Evolutionary conservation across 2,329 filamentous ascomycete species (phyloP).

Genomic region (Alternaria triticina): DNA sequence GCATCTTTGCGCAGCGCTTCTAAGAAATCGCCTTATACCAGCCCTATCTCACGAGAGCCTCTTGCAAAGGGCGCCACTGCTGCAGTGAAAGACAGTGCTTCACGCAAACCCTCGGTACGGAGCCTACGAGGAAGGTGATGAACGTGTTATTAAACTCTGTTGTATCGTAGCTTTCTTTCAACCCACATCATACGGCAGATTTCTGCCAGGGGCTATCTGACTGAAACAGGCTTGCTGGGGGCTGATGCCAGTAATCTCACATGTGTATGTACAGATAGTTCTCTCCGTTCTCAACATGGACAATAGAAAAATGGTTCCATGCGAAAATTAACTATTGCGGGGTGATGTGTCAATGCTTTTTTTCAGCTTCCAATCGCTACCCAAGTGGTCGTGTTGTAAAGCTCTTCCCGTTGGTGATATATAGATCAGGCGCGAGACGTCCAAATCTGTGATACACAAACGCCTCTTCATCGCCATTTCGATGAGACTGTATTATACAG

Average conservation of each 20-base stretch:
- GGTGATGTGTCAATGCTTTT: background rate
- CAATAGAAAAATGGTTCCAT: background rate
- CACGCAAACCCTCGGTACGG: background rate
- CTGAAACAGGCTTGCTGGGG: background rate
- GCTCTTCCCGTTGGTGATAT: background rate
- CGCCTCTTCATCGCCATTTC: background rate
- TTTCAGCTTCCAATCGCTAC: background rate
- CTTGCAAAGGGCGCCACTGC: background rate
- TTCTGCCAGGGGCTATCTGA: background rate
- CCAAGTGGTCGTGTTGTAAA: background rate
- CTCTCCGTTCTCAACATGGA: background rate
- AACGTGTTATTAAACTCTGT: background rate
- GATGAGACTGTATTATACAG: background rate
- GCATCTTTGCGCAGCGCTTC: slow-evolving; percentile 44
- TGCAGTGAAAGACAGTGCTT: background rate
- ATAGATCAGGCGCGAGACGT: no score
- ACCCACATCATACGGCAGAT: background rate
- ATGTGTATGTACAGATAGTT: background rate
- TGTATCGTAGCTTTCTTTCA: background rate
- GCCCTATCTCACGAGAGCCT: background rate
- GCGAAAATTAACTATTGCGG: background rate
- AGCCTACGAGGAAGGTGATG: slow-evolving; percentile 19
- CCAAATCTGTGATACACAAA: background rate
- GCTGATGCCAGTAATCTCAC: background rate
- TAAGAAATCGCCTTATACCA: slow-evolving; percentile 16